Evolutionary conservation across 2,329 filamentous ascomycete genomes (phyloP), one percentile per base, ranked within the genome.

Genomic region (Fusarium falciforme): DNA sequence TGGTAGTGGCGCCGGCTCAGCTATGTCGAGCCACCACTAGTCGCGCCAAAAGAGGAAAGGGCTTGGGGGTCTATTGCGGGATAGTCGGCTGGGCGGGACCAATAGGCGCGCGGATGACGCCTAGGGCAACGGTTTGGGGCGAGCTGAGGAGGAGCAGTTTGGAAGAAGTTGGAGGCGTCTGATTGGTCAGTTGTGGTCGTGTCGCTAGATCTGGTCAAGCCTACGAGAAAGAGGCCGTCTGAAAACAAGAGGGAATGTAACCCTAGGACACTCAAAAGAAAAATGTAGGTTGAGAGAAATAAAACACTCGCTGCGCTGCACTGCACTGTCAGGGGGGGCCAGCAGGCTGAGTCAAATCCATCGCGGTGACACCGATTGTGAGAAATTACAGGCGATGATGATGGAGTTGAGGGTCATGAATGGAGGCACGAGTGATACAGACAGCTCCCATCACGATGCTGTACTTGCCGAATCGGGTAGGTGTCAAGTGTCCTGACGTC

Each of bases 31-130:
- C 75, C 76, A 72, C 70, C 76, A 78, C 77, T 78, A 78, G 77
- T 74, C 47, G 62, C 35, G 54, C 75, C 75, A 44, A 47, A 76
- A 74, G 29, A 55, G 77, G 77, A 54, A 78, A 76, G 63, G 75
- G 64, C 33, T 55, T 65, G 64, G 68, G 69, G 62, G 57, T 67
- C 49, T 66, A 55, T 47, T 75, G 59, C 66, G 68, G 70, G 64
- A 73, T 70, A 59, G 71, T 73, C 64, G 65, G 75, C 25, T 52
- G 67, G 64, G 71, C 63, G 68, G 70, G 74, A 67, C 77, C 77
- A 78, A 78, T 78, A 78, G 76, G 64, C 77, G 77, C 75, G 74
- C 76, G 76, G 72, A 76, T 78, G 63, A 58, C 66, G 66, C 49
- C 65, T 72, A 47, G 61, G 44, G 59, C 68, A 77, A 69, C 67